These are phyloP conservation scores for Heliocybe sulcata DNA, from an alignment of 1,284 basidiomycete genomes.

Conservation along the genomic window DNA sequence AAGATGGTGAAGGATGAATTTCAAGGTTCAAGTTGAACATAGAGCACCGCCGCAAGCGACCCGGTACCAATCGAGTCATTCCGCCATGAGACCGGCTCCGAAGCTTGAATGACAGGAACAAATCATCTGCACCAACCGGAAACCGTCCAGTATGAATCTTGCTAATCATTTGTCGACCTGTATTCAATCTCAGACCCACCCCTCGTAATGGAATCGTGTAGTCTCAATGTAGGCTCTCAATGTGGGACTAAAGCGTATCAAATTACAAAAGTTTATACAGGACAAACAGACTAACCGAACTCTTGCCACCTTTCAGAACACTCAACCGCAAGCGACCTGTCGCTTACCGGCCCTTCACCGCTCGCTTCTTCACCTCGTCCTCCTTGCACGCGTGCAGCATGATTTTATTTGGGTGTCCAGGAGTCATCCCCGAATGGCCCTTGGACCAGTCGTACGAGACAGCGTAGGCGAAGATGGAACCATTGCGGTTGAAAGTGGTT, in stretches of 20 bases:
- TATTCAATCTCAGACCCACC: no score
- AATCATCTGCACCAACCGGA: no score
- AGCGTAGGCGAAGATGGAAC: constrained; percentile 86
- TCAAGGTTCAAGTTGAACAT: no score
- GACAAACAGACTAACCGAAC: background rate
- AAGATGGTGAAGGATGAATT: no score
- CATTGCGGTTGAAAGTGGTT: constrained; percentile 78
- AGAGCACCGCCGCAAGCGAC: no score
- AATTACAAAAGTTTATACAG: background rate
- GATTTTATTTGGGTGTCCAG: constrained; percentile 76
- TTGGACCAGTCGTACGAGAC: constrained; percentile 89
- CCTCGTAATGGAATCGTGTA: no score
- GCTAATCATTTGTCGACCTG: no score
- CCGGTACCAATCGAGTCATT: no score
- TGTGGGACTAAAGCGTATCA: background rate
- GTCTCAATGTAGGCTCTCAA: no score
- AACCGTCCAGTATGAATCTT: no score
- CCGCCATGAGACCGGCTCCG: no score
- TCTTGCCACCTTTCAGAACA: background rate
- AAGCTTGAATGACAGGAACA: no score
- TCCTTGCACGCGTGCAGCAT: constrained; percentile 90
- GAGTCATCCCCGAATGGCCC: constrained; percentile 82
- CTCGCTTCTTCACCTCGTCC: constrained; percentile 78
- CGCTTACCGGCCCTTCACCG: constrained; percentile 16
- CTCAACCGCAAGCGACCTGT: background rate